phyloP scores from a whole-genome alignment of 2,329 filamentous ascomycete genomes.

The Alternaria solani region DNA sequence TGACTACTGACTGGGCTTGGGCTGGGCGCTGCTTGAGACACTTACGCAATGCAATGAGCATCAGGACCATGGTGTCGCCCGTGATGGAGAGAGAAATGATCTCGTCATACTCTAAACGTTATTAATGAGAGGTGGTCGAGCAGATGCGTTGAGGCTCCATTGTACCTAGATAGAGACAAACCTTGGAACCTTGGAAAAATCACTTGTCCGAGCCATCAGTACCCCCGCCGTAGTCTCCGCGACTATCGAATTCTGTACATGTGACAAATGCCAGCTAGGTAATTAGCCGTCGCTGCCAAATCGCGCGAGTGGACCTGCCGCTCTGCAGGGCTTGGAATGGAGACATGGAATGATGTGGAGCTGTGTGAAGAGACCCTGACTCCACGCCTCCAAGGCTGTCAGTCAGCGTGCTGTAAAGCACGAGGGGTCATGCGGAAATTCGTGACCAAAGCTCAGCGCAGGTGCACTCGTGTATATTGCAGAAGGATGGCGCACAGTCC shows the following conservation, averaged over 20 bases:
- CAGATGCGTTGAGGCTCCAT: constrained; percentile 4
- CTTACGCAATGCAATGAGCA: constrained; percentile 7
- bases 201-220: constrained; percentile 5
- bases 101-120: background rate
- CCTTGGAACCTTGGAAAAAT: background rate
- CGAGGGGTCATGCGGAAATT: background rate
- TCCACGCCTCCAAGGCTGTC: constrained; percentile 3
- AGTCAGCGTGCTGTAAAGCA: background rate
- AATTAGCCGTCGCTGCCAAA: constrained; percentile 19
- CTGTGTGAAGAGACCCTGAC: constrained; percentile 5
- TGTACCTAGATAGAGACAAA: constrained; percentile 1
- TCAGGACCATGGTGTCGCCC: constrained; percentile 16
- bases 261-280: constrained; percentile 13
- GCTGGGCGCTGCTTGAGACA: constrained; percentile 15
- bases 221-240: background rate
- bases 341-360: constrained; percentile 3
- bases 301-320: constrained; percentile 12
- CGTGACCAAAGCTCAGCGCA: background rate
- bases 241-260: constrained; percentile 15
- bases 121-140: constrained; percentile 3
- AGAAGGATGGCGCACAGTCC: background rate
- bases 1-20: constrained; percentile 7
- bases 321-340: constrained; percentile 1
- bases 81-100: background rate
- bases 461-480: background rate